Evolutionary conservation across 805 yeast species (phyloP), one percentile per base, ranked within the genome.

Genomic region (Maudiozyma turicensis): DNA sequence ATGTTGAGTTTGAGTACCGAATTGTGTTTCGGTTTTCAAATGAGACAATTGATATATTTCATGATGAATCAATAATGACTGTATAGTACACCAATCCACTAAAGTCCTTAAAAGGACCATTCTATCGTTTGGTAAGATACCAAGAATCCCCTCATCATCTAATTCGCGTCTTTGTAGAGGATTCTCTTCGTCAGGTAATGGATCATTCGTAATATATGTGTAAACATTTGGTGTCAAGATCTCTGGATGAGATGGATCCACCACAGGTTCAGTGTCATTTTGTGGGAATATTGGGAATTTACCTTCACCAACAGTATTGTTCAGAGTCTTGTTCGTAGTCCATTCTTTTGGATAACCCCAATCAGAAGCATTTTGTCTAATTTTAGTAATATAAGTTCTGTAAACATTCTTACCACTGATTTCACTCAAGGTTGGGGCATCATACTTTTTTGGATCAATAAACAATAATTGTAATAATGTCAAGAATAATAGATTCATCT

Each of bases 341-440:
- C 65, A 60, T 51, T 59, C 61, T 11, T 46, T 49, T 14, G 65
- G 65, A 43, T 58, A 59, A 10, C 65, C 65, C 61, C 61, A 60
- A 35, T 58, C 56, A 10, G 26, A 8, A 2, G 57, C 58, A 14
- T 44, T 42, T 5, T 26, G 33, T 20, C 57, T 51, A 32, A 60
- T 31, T 44, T 50, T 52, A 5, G 47, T 48, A 10, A 58, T 31
- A 7, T 47, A 48, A 26, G 49, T 41, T 26, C 45, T 47, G 7
- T 55, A 40, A 10, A 49, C 47, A 7, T 51, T 46, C 37, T 30
- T 46, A 13, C 31, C 34, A 26, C 29, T 11, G 7, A 41, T 6
- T 14, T 46, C 45, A 6, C 42, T 14, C 20, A 46, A 35, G 20
- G 48, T 34, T 14, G 64, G 61, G 20, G 51, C 54, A 26, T 51